Base-by-base conservation (phyloP, 805 yeast species). In the Teunomyces atbi region DNA sequence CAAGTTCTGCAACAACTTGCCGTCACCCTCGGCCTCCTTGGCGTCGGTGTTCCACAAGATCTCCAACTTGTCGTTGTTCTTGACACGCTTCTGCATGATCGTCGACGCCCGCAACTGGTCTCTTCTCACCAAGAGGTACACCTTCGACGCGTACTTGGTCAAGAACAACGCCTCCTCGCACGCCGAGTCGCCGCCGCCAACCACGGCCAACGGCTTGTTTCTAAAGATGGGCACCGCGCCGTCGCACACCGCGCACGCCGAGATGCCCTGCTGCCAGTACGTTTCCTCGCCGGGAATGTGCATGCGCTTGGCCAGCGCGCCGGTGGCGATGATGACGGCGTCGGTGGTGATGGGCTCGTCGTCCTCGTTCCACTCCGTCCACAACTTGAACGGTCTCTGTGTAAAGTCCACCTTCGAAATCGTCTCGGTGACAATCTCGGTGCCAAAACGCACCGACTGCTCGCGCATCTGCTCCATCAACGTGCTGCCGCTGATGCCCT, bases 111-210 rank as follows among this genome's bases (percentile, higher is more conserved):
- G 84, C 60, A 94, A 78, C 64, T 78, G 80, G 69, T 92, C 97
- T 69, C 92, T 89, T 79, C 99, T 89, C 44, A 94, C 97, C 58
- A 94, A 77, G 68, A 94, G 74, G 70, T 74, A 89, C 47, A 94
- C 99, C 77, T 94, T 94, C 45, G 97, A 89, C 53, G 96, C 99
- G 71, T 94, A 94, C 71, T 94, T 94, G 60, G 99, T 94, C 68
- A 94, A 79, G 73, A 94, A 94, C 56, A 88, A 75, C 27, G 99
- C 99, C 76, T 94, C 99, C 76, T 94, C 99, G 71, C 98, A 96
- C 15, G 99, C 99, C 56, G 97, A 90, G 72, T 94, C 99, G 69
- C 99, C 99, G 57, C 99, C 99, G 50, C 99, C 99, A 57, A 94
- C 77, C 47, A 94, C 99, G 20, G 97, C 98, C 66, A 94, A 81